phyloP scores from a whole-genome alignment of 2,329 filamentous ascomycete species.

The Plectosphaerella sp. region DNA sequence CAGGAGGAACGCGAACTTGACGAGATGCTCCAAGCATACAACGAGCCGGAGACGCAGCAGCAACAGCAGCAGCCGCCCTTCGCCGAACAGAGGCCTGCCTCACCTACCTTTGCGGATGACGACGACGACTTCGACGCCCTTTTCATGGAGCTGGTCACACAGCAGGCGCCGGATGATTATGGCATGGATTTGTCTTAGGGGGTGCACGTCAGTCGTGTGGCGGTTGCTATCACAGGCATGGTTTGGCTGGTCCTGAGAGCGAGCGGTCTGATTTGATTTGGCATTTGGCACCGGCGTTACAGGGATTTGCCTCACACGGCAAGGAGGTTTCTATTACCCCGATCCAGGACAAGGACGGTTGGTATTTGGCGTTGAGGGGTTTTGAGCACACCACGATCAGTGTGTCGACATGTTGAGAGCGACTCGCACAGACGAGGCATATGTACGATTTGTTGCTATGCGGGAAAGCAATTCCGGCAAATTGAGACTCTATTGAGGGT shows the following conservation, averaged over 20 bases:
- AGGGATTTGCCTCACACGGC: too few relatives aligned
- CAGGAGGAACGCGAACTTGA: constrained; percentile 55
- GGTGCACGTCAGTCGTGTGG: constrained; percentile 8
- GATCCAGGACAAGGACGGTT: too few relatives aligned
- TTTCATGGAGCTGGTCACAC: constrained; percentile 62
- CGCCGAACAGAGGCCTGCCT: constrained; percentile 21
- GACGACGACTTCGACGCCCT: constrained; percentile 59
- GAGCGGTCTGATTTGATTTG: too few relatives aligned
- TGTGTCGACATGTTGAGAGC: constrained; percentile 16
- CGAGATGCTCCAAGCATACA: constrained; percentile 46
- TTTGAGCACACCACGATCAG: too few relatives aligned
- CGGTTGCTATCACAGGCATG: too few relatives aligned
- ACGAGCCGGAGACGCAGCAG: constrained; percentile 15
- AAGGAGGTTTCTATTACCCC: too few relatives aligned
- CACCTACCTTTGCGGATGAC: constrained; percentile 43
- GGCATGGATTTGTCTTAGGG: constrained; percentile 40
- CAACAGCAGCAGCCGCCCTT: constrained; percentile 6
- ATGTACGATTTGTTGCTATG: constrained; percentile 10
- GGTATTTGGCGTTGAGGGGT: constrained; percentile 8
- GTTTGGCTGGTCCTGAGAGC: too few relatives aligned
- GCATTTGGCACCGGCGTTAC: too few relatives aligned
- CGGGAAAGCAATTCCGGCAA: neutral
- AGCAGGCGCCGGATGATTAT: constrained; percentile 20
- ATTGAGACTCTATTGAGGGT: constrained; percentile 45
- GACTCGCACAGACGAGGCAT: constrained; percentile 5